Base-by-base conservation (phyloP, 2,329 filamentous ascomycete genomes). In the Bipolaris zeicola region DNA sequence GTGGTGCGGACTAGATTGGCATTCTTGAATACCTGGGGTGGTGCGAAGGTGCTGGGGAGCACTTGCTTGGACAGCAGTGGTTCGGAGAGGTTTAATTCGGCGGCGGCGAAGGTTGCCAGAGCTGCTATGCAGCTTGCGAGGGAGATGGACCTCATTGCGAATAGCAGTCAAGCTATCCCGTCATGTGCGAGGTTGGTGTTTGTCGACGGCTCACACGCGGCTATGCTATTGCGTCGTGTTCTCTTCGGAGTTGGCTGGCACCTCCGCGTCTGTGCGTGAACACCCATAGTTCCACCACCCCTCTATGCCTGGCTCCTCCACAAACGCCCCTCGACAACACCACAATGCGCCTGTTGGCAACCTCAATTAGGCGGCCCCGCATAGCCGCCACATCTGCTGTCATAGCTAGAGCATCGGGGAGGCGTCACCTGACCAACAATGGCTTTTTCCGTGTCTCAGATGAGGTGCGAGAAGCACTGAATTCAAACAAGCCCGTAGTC, bases 1-100 rank as follows among this genome's bases (percentile, higher is more conserved):
- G 96, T 89, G 63, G 90, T 88, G 70, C 95, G 90, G 49, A 98
- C 89, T 28, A 98, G 79, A 76, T 99, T 98, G 77, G 84, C 85
- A 78, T 99, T 97, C 80, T 93, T 92, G 82, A 96, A 99, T 65
- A 93, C 90, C 75, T 92, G 90, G 13, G 93, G 89, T 51, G 94
- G 92, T 77, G 86, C 89, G 81, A 97, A 96, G 60, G 73, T 75
- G 63, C 72, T 72, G 24, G 79, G 73, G 36, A 82, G 77, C 69
- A 83, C 78, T 67, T 79, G 77, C 64, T 73, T 79, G 37, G 77
- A 82, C 44, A 74, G 82, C 66, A 85, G 77, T 41, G 87, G 86
- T 59, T 87, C 80, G 52, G 81, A 82, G 69, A 83, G 76, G 75
- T 86, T 86, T 62, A 86, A 84, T 55, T 84, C 81, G 65, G 83